These are phyloP conservation scores for Pseudogymnoascus sp. DNA, from an alignment of 2,329 filamentous ascomycete genomes.

Conservation along the genomic window DNA sequence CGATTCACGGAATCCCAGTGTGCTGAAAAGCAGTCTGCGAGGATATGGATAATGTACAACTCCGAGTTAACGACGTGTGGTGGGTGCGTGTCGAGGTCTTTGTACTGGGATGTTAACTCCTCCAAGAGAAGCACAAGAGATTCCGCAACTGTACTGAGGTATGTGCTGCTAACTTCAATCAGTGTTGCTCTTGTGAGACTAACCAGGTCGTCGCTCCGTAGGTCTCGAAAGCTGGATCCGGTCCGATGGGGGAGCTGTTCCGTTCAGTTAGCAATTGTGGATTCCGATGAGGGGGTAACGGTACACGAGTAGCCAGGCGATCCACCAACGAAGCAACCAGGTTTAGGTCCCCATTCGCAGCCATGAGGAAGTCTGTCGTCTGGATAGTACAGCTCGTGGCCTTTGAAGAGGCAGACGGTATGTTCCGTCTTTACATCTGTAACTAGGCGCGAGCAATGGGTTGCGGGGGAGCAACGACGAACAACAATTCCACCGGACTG, in stretches of 20 bases:
- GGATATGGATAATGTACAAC: slow-evolving; percentile 53
- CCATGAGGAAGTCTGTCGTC: slow-evolving; percentile 12
- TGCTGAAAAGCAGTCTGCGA: slow-evolving; percentile 56
- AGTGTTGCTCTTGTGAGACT: slow-evolving; percentile 53
- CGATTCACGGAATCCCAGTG: slow-evolving; percentile 45
- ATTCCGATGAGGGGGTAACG: slow-evolving; percentile 13
- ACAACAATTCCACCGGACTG: background rate
- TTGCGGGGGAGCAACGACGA: background rate
- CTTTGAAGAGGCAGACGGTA: slow-evolving; percentile 7
- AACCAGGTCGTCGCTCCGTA: slow-evolving; percentile 53
- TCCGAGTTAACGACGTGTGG: slow-evolving; percentile 55
- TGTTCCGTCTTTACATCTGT: slow-evolving; percentile 6
- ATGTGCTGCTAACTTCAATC: slow-evolving; percentile 49
- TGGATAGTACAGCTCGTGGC: background rate
- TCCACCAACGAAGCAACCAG: slow-evolving; percentile 55
- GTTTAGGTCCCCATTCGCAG: slow-evolving; percentile 52
- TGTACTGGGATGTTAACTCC: slow-evolving; percentile 48
- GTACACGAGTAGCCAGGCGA: slow-evolving; percentile 53
- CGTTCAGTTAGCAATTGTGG: slow-evolving; percentile 3
- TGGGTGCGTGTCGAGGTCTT: slow-evolving; percentile 43
- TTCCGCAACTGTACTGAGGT: slow-evolving; percentile 47
- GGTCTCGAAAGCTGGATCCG: slow-evolving; percentile 47
- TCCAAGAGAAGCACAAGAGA: slow-evolving; percentile 50
- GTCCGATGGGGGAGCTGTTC: slow-evolving; percentile 54
- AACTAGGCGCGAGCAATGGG: background rate